Percentiles rank a stretch among this genome's conserved stretches.
Evolutionary conservation across 2,329 filamentous ascomycete species (phyloP).

Genomic region (Fusarium piperis): DNA sequence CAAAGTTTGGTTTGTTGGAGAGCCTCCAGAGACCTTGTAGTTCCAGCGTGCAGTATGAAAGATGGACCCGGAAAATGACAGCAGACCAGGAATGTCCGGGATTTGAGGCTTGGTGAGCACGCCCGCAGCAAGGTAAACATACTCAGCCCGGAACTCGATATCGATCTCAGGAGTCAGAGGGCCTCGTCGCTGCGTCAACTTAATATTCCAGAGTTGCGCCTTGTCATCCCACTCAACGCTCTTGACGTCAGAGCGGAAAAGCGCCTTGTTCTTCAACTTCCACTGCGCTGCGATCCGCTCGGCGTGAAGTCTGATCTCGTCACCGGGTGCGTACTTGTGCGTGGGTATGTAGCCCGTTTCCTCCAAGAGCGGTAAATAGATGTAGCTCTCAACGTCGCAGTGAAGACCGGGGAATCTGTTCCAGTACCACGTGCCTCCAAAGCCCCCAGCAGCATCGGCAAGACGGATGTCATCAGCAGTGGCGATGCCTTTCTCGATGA

Average conservation of each 20-base stretch:
- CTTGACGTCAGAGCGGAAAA: conserved; percentile 1
- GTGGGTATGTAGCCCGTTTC: not conserved
- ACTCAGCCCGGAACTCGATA: not conserved
- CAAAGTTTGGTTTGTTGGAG: not conserved
- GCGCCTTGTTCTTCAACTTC: not conserved
- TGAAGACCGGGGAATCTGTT: conserved; percentile 13
- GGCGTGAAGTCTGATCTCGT: not conserved
- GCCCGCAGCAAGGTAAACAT: not conserved
- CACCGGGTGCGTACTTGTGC: not conserved
- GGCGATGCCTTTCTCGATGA: not conserved
- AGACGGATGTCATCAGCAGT: not conserved
- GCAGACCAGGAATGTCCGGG: not conserved
- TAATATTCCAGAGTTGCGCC: not conserved
- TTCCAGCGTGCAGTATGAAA: conserved; percentile 3
- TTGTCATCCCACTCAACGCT: not conserved
- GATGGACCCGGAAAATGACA: not conserved
- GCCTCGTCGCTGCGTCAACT: not conserved
- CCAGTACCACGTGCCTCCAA: conserved; percentile 18
- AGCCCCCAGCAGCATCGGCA: not conserved
- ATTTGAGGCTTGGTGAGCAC: not conserved
- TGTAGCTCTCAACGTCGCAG: conserved; percentile 12
- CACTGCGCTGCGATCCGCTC: not conserved
- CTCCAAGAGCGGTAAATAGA: conserved; percentile 10
- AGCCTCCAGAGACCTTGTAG: not conserved
- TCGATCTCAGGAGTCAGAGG: not conserved